phyloP scores from a whole-genome alignment of 805 yeast species.

The Ogataea polymorpha region DNA sequence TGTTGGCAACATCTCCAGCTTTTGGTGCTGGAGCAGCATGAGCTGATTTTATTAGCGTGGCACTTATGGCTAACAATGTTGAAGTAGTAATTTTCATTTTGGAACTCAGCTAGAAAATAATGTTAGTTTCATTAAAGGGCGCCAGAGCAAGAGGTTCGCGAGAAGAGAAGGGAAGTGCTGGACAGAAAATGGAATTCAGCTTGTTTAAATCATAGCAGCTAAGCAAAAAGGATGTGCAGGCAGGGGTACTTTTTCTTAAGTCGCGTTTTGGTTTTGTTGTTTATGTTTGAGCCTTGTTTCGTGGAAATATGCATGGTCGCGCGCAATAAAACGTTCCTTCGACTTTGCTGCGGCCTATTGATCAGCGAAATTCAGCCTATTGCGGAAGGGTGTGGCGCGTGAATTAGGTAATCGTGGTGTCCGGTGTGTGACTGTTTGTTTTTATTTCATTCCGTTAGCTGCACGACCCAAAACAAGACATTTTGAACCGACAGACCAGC shows the following conservation, averaged over 20 bases:
- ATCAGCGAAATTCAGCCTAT: conserved; percentile 1
- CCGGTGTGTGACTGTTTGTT: conserved; percentile 14
- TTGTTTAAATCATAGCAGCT: background rate
- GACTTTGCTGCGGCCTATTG: background rate
- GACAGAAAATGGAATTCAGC: background rate
- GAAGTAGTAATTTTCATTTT: conserved; percentile 26
- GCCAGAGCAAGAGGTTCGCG: too few relatives aligned
- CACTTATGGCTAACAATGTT: conserved; percentile 25
- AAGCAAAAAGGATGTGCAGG: background rate
- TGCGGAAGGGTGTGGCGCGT: conserved; percentile 7
- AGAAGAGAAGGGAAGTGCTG: background rate
- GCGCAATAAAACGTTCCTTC: conserved; percentile 5
- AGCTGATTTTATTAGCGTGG: conserved; percentile 24
- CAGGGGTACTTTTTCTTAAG: conserved; percentile 6
- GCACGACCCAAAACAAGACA: conserved; percentile 1
- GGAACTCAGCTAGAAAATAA: conserved; percentile 5
- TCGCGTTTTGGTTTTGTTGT: background rate
- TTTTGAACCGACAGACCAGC: background rate
- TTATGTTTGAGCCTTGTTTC: conserved; percentile 11
- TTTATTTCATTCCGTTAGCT: background rate
- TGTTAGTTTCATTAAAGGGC: conserved; percentile 3
- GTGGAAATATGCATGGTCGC: conserved; percentile 2
- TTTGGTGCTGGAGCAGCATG: conserved; percentile 31
- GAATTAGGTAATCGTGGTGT: background rate
- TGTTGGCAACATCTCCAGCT: conserved; percentile 38